Percentiles rank a stretch among this genome's conserved stretches.
These are phyloP conservation scores for Barnettozyma sucrosica DNA, from an alignment of 805 yeast genomes.

Conservation along the genomic window DNA sequence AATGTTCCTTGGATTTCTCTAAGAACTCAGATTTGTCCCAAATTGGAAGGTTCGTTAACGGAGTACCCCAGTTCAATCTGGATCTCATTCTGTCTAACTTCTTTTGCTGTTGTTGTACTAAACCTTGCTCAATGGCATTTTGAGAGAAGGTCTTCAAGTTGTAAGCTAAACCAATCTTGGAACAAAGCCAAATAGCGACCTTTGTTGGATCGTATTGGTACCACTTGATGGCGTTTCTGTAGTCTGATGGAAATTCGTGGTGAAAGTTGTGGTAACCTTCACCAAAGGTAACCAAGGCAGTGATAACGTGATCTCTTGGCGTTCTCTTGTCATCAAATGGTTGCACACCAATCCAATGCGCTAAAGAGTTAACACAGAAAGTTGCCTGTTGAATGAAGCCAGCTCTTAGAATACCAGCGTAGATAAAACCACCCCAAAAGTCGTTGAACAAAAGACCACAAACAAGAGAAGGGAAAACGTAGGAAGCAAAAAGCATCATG, in stretches of 20 bases:
- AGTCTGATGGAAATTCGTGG: constrained; percentile 86
- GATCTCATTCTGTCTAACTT: constrained; percentile 59
- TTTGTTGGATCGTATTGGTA: constrained; percentile 86
- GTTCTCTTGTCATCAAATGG: constrained; percentile 86
- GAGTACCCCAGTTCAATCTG: constrained; percentile 70
- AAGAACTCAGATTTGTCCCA: constrained; percentile 64
- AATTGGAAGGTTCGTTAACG: constrained; percentile 59
- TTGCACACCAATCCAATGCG: constrained; percentile 82
- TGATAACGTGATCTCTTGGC: constrained; percentile 75
- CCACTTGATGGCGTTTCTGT: constrained; percentile 84
- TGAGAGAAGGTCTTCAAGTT: constrained; percentile 72
- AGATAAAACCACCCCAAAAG: constrained; percentile 66
- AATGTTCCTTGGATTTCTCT: constrained; percentile 34
- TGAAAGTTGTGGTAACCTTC: constrained; percentile 90
- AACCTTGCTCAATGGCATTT: constrained; percentile 77
- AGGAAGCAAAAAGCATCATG: constrained; percentile 56
- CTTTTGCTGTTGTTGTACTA: constrained; percentile 79
- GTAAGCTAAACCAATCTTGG: constrained; percentile 60
- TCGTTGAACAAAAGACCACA: constrained; percentile 55
- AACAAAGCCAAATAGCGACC: constrained; percentile 48
- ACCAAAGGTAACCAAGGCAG: constrained; percentile 81
- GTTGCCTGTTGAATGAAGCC: constrained; percentile 77
- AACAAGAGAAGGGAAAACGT: constrained; percentile 53
- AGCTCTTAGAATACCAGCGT: constrained; percentile 68
- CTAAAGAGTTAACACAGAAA: constrained; percentile 79